Percentiles rank a stretch among this genome's conserved stretches.
These are phyloP conservation scores for Gracilariopsis chorda DNA, from an alignment of 23 red algal species.

Conservation along the genomic window DNA sequence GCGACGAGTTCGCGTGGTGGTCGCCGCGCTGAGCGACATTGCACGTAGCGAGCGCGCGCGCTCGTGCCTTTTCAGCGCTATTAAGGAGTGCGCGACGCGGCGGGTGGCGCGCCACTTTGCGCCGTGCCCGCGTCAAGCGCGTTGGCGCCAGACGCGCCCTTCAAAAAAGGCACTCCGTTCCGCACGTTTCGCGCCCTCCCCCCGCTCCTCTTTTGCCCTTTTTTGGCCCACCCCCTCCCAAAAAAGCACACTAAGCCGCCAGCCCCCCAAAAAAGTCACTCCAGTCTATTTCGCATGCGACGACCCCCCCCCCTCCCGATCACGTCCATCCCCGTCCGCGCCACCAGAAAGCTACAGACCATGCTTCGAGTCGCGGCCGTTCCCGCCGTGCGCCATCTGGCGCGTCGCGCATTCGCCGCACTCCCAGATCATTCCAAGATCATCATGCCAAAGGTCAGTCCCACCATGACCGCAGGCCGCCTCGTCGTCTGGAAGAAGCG, in stretches of 20 bases:
- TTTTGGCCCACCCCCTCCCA: neutral
- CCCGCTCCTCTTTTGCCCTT: neutral
- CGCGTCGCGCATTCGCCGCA: constrained; percentile 16
- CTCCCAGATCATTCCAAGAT: constrained; percentile 73
- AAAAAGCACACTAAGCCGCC: neutral
- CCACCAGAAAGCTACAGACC: neutral
- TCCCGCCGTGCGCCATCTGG: neutral
- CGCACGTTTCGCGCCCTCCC: neutral
- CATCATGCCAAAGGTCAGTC: constrained; percentile 88
- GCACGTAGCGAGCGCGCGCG: no score
- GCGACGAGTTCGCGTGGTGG: neutral
- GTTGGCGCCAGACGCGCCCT: neutral
- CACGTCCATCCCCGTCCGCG: neutral
- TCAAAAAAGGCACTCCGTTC: neutral
- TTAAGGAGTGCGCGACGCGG: constrained; percentile 3
- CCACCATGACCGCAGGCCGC: constrained; percentile 92
- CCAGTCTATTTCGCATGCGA: neutral
- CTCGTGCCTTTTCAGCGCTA: constrained; percentile 11
- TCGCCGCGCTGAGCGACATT: neutral
- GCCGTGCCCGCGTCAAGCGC: neutral
- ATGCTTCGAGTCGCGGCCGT: neutral
- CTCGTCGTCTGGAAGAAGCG: constrained; percentile 84
- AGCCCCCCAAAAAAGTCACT: neutral
- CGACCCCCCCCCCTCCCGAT: neutral
- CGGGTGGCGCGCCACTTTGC: no score